Percentiles rank a stretch among this genome's conserved stretches.
Evolutionary conservation across 2,329 filamentous ascomycete species (phyloP).

Genomic region (Endoconidiophora polonica): DNA sequence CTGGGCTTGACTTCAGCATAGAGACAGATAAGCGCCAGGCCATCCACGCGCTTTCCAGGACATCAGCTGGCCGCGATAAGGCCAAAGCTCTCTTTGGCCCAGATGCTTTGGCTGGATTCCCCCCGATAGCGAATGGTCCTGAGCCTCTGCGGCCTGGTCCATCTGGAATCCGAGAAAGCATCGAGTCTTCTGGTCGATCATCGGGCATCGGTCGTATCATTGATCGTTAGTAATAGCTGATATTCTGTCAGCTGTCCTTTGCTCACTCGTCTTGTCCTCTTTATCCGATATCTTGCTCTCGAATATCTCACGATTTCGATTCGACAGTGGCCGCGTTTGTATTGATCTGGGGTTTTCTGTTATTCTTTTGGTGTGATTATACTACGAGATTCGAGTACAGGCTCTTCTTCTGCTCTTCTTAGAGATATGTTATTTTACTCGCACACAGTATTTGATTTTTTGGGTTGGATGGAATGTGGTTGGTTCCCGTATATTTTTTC

Average conservation of each 20-base stretch:
- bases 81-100: slow-evolving; percentile 35
- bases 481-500: too few relatives aligned
- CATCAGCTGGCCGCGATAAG: slow-evolving; percentile 31
- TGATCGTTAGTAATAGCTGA: slow-evolving; percentile 2
- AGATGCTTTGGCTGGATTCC: slow-evolving; percentile 25
- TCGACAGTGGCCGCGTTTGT: background rate
- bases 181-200: slow-evolving; percentile 7
- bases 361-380: background rate
- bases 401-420: background rate
- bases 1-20: slow-evolving; percentile 28
- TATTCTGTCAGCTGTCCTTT: background rate
- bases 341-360: background rate
- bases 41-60: slow-evolving; percentile 35
- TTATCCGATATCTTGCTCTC: background rate
- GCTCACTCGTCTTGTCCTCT: background rate
- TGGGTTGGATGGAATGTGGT: too few relatives aligned
- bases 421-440: too few relatives aligned
- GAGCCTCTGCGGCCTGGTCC: slow-evolving; percentile 16
- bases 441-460: background rate
- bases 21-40: slow-evolving; percentile 32
- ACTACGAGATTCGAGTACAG: background rate
- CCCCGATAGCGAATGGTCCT: slow-evolving; percentile 14
- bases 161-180: slow-evolving; percentile 14
- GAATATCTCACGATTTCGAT: slow-evolving; percentile 1
- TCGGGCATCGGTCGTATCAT: slow-evolving; percentile 11